Conservation (phyloP, 371 early-diverging fungal genomes). For the Mortierella sp. region DNA sequence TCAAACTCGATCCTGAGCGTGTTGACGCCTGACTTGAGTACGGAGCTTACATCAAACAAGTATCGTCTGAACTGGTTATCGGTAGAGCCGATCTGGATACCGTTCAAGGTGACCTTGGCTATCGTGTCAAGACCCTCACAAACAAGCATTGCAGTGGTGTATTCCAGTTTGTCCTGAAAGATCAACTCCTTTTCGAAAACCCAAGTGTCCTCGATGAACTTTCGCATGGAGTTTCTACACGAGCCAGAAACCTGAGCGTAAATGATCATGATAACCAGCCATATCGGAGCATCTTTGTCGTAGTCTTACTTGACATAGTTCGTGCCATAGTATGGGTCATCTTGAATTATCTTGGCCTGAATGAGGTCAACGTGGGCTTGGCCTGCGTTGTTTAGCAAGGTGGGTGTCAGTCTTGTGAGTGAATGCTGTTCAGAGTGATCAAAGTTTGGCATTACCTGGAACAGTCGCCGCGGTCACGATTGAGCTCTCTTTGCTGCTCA, state of each 20-base stretch:
- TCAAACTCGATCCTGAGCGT: constrained; percentile 43
- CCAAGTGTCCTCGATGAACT: constrained; percentile 25
- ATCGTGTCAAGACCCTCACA: constrained; percentile 59
- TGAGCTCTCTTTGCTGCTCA: constrained; percentile 18
- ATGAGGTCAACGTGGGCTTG: constrained; percentile 44
- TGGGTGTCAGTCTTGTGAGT: too few relatives aligned
- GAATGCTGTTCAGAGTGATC: too few relatives aligned
- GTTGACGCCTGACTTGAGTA: constrained; percentile 23
- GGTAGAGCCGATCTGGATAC: constrained; percentile 22
- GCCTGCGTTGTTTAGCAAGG: constrained; percentile 6
- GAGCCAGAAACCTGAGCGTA: not conserved
- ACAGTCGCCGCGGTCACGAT: constrained; percentile 17
- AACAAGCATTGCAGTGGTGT: constrained; percentile 29
- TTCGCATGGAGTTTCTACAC: constrained; percentile 22
- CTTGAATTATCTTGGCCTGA: constrained; percentile 12
- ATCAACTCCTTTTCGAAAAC: constrained; percentile 17
- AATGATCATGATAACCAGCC: too few relatives aligned
- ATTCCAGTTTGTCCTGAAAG: not conserved
- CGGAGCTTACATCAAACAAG: constrained; percentile 12
- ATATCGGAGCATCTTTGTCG: not conserved
- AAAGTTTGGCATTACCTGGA: too few relatives aligned
- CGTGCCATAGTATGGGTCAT: constrained; percentile 37
- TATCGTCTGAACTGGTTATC: constrained; percentile 56
- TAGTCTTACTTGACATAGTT: constrained; percentile 45
- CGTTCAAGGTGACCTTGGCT: constrained; percentile 55